Evolutionary conservation across 768 basidiomycete genomes (phyloP).

Genomic region (Pleurotus salmoneostramineus): DNA sequence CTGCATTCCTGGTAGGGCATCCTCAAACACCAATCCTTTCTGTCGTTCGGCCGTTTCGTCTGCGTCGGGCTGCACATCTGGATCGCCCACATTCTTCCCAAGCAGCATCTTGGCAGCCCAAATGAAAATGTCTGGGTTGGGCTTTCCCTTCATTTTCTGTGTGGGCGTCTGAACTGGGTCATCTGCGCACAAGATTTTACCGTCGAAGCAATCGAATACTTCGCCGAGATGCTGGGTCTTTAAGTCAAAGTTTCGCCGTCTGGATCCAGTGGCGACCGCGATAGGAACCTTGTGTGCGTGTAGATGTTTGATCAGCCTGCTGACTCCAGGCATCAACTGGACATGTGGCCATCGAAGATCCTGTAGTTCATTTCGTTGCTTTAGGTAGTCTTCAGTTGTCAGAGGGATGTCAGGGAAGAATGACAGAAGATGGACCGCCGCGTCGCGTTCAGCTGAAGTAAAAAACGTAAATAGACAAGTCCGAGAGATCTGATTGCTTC

Average conservation of each 20-base stretch:
- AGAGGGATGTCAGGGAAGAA: constrained; percentile 74
- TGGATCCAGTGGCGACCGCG: constrained; percentile 77
- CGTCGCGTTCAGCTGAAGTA: constrained; percentile 55
- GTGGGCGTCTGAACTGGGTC: constrained; percentile 28
- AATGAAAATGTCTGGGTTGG: constrained; percentile 79
- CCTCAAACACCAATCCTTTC: constrained; percentile 80
- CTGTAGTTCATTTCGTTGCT: constrained; percentile 51
- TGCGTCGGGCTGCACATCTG: constrained; percentile 43
- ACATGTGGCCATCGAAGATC: constrained; percentile 68
- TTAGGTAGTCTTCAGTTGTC: constrained; percentile 55
- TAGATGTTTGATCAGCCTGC: constrained; percentile 68
- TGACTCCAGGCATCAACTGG: constrained; percentile 68
- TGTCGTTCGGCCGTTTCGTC: constrained; percentile 43
- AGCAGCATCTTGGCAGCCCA: constrained; percentile 62
- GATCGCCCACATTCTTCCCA: constrained; percentile 50
- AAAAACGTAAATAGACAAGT: neutral
- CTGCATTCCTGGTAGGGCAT: constrained; percentile 71
- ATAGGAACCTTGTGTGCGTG: constrained; percentile 67
- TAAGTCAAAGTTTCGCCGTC: constrained; percentile 56
- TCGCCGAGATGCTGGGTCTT: constrained; percentile 64
- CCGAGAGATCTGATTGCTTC: constrained; percentile 9
- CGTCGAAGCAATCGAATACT: constrained; percentile 59
- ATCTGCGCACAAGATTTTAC: constrained; percentile 68
- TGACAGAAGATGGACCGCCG: constrained; percentile 66
- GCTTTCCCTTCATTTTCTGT: constrained; percentile 64